These are phyloP conservation scores for Fraxinus angustifolia DNA, from an alignment of 305 asterid genomes.

Conservation along the genomic window DNA sequence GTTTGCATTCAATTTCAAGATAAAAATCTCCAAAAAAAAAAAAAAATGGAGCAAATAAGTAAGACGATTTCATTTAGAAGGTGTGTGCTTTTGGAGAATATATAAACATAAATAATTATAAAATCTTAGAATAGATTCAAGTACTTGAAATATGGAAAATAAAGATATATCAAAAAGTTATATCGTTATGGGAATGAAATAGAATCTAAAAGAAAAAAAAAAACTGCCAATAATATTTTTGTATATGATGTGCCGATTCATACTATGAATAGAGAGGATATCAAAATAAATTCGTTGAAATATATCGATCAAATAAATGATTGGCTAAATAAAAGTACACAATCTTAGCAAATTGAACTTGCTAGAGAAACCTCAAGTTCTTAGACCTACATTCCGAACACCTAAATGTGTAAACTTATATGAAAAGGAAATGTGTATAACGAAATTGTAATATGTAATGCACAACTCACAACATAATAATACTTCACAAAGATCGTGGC, in stretches of 20 bases:
- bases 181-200: too few relatives aligned
- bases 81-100: background rate
- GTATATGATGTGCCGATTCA: too few relatives aligned
- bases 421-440: background rate
- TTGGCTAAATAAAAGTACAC: background rate
- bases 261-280: too few relatives aligned
- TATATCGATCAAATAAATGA: background rate
- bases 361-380: background rate
- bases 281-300: too few relatives aligned
- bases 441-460: background rate
- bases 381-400: too few relatives aligned
- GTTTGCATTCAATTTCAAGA: background rate
- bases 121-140: too few relatives aligned
- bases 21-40: background rate
- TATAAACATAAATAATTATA: too few relatives aligned
- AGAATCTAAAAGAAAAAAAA: too few relatives aligned
- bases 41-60: too few relatives aligned
- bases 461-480: background rate
- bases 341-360: background rate
- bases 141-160: too few relatives aligned
- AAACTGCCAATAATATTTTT: too few relatives aligned
- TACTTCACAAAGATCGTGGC: background rate
- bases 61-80: background rate
- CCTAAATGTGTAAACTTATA: background rate
- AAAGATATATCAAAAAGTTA: too few relatives aligned